Evolutionary conservation across 371 early-diverging fungal genomes (phyloP).

Genomic region (Mucor saturninus): DNA sequence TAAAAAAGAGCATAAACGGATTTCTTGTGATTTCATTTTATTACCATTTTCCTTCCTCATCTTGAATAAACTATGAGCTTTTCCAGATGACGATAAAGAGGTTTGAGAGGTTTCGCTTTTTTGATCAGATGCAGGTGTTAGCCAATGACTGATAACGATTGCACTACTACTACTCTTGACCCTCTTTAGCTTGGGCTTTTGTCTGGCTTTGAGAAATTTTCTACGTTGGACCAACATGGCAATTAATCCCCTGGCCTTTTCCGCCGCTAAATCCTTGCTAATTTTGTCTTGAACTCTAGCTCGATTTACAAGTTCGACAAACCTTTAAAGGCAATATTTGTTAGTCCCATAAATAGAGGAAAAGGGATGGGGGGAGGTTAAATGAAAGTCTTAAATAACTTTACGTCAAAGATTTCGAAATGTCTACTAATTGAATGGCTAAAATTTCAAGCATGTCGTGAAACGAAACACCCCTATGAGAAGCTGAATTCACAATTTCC

Average conservation of each 20-base stretch:
- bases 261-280: conserved; percentile 19
- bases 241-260: conserved; percentile 32
- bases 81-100: too few relatives aligned
- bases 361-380: not conserved
- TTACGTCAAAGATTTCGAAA: conserved; percentile 54
- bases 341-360: not conserved
- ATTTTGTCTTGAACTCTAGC: conserved; percentile 36
- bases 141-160: not conserved
- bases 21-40: not conserved
- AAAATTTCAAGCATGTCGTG: conserved; percentile 50
- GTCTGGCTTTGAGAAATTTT: conserved; percentile 20
- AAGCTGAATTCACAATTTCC: conserved; percentile 31
- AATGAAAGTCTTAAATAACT: not conserved
- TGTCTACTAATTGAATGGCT: conserved; percentile 52
- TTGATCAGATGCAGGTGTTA: not conserved
- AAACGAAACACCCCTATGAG: conserved; percentile 49
- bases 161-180: not conserved
- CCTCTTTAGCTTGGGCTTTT: conserved; percentile 18
- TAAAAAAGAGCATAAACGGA: not conserved
- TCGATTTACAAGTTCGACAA: conserved; percentile 37
- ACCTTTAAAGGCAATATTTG: conserved; percentile 17
- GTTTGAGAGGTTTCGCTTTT: not conserved
- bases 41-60: not conserved
- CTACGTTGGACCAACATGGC: conserved; percentile 35
- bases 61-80: not conserved